These are phyloP conservation scores for Aspergillus sp. DNA, from an alignment of 2,329 filamentous ascomycete genomes.

Conservation along the genomic window DNA sequence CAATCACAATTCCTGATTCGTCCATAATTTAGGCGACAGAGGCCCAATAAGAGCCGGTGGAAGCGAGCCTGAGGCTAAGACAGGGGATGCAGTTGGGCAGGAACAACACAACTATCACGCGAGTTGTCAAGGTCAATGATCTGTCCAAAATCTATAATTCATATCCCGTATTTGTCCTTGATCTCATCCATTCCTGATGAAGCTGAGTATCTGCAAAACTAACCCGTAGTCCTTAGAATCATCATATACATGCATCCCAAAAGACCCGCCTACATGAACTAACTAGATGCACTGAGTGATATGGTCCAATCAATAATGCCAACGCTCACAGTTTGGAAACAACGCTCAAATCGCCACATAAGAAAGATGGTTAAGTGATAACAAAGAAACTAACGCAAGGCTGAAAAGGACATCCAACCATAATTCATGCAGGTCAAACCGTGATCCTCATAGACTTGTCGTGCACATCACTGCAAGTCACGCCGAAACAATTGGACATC, in stretches of 20 bases:
- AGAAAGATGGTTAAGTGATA: conserved; percentile 10
- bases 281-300: conserved; percentile 16
- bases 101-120: not conserved
- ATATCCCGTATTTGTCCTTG: not conserved
- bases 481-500: conserved; percentile 11
- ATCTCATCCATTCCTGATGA: not conserved
- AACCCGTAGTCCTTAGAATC: conserved; percentile 13
- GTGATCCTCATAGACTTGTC: conserved; percentile 16
- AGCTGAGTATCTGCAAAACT: conserved; percentile 5
- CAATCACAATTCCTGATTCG: not conserved
- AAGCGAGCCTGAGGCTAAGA: not conserved
- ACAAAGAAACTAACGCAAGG: conserved; percentile 9
- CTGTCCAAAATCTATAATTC: not conserved
- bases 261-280: conserved; percentile 12
- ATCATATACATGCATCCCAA: conserved; percentile 8
- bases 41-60: not conserved
- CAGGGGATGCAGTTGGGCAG: not conserved
- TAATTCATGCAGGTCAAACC: conserved; percentile 13
- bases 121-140: not conserved
- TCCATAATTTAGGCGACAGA: not conserved
- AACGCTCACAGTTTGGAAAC: conserved; percentile 1
- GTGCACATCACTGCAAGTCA: conserved; percentile 13
- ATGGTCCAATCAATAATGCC: not conserved
- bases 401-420: conserved; percentile 12
- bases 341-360: not conserved